Percentiles rank a stretch among this genome's conserved stretches.
Evolutionary conservation across 2,329 filamentous ascomycete genomes (phyloP).

Genomic region (Bipolaris bicolor): DNA sequence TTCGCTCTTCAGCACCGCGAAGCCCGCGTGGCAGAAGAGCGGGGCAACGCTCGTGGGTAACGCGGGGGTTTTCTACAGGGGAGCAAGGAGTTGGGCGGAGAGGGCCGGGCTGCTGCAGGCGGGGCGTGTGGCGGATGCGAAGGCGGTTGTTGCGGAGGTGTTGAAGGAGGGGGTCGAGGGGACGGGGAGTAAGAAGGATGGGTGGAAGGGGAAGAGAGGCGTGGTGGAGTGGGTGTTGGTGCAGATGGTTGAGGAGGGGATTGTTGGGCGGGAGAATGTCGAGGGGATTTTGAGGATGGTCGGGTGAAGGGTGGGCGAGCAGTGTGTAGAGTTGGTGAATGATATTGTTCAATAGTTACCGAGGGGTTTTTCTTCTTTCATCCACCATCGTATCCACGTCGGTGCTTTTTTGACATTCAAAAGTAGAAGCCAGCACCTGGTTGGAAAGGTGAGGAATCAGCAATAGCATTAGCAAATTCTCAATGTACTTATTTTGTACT

Average conservation of each 20-base stretch:
- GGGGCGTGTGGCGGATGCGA: slow-evolving; percentile 53
- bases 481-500: too few relatives aligned
- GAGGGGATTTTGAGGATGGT: slow-evolving; percentile 25
- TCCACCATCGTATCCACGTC: too few relatives aligned
- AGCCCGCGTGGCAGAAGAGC: slow-evolving; percentile 42
- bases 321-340: too few relatives aligned
- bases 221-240: slow-evolving; percentile 54
- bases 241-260: slow-evolving; percentile 61
- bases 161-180: slow-evolving; percentile 49
- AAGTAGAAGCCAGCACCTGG: too few relatives aligned
- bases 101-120: slow-evolving; percentile 45
- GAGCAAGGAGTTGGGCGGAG: slow-evolving; percentile 42
- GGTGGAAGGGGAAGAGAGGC: slow-evolving; percentile 49
- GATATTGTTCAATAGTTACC: too few relatives aligned
- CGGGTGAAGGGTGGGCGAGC: not conserved
- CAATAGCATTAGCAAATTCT: too few relatives aligned
- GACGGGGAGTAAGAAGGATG: slow-evolving; percentile 45
- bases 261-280: slow-evolving; percentile 46
- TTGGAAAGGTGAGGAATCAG: too few relatives aligned
- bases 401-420: too few relatives aligned
- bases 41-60: slow-evolving; percentile 42
- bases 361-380: too few relatives aligned
- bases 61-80: slow-evolving; percentile 49
- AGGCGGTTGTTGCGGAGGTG: slow-evolving; percentile 57
- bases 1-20: slow-evolving; percentile 27